Evolutionary conservation across 495 filamentous ascomycete species (phyloP).

Genomic region (Xylaria nigripes): DNA sequence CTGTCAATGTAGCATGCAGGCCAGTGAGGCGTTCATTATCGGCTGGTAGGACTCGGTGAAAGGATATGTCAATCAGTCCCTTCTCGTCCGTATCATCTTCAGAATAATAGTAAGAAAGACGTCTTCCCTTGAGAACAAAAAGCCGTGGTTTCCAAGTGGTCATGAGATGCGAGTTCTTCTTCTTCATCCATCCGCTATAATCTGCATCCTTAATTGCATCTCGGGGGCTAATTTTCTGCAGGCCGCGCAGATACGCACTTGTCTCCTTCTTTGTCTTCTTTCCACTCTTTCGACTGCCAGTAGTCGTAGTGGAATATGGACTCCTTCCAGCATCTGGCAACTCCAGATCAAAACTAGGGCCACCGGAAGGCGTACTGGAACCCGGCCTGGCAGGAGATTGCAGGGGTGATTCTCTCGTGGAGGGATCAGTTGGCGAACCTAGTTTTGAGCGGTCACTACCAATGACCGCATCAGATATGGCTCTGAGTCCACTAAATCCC

Average conservation of each 20-base stretch:
- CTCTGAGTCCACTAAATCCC: constrained; percentile 56
- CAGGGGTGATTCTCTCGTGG: constrained; percentile 56
- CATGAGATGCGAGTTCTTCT: constrained; percentile 90
- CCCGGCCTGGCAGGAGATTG: constrained; percentile 67
- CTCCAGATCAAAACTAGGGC: constrained; percentile 71
- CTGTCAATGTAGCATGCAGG: constrained; percentile 85
- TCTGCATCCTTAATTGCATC: constrained; percentile 84
- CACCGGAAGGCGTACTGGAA: constrained; percentile 78
- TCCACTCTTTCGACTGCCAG: constrained; percentile 37
- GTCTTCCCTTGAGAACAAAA: constrained; percentile 83
- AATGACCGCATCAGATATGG: constrained; percentile 72
- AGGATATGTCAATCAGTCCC: constrained; percentile 94
- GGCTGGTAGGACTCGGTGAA: constrained; percentile 91
- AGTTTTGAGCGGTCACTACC: constrained; percentile 51
- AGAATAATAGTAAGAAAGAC: constrained; percentile 93
- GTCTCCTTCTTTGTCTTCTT: constrained; percentile 88
- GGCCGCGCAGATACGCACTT: constrained; percentile 81
- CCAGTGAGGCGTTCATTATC: constrained; percentile 84
- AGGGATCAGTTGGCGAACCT: constrained; percentile 46
- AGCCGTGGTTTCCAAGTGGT: constrained; percentile 93
- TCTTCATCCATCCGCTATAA: constrained; percentile 99
- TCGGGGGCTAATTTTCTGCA: constrained; percentile 71
- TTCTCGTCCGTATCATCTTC: constrained; percentile 87
- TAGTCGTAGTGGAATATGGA: constrained; percentile 37
- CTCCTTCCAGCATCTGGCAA: constrained; percentile 58